A percentile compares a stretch with the other conserved stretches of the same genome.
These are phyloP conservation scores for Penstemon davidsonii DNA, from an alignment of 257 asterid species.

Conservation along the genomic window DNA sequence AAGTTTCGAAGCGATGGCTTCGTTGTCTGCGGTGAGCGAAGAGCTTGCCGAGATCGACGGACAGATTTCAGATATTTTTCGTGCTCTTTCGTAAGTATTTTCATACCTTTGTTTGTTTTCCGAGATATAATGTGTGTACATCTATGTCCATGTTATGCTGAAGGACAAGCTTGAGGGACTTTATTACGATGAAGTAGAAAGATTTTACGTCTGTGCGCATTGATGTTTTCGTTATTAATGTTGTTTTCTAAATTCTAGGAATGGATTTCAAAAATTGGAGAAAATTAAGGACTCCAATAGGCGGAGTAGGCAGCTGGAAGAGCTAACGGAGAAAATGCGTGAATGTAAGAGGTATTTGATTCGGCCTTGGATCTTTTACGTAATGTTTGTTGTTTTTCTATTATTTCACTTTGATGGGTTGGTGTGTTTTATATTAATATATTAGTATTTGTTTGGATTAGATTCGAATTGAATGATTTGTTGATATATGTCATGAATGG, in stretches of 20 bases:
- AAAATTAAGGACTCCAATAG: slow-evolving; percentile 88
- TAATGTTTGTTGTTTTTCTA: slow-evolving; percentile 14
- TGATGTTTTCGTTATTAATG: slow-evolving; percentile 11
- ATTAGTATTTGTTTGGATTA: slow-evolving; percentile 4
- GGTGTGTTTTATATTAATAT: neutral
- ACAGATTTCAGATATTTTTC: slow-evolving; percentile 77
- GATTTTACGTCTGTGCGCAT: neutral
- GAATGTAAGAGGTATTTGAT: slow-evolving; percentile 87
- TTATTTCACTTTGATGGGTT: neutral
- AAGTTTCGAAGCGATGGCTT: slow-evolving; percentile 46
- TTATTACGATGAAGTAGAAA: neutral
- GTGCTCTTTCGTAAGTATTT: slow-evolving; percentile 85
- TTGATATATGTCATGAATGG: slow-evolving; percentile 1
- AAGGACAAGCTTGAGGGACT: too few relatives aligned
- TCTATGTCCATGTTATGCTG: too few relatives aligned
- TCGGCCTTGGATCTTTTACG: slow-evolving; percentile 12
- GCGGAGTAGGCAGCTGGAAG: slow-evolving; percentile 95
- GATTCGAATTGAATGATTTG: neutral
- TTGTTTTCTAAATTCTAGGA: slow-evolving; percentile 49
- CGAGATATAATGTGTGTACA: too few relatives aligned
- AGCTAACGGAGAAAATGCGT: slow-evolving; percentile 94
- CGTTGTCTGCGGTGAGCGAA: slow-evolving; percentile 59
- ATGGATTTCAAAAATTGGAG: slow-evolving; percentile 98
- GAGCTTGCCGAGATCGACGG: slow-evolving; percentile 96
- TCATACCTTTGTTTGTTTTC: neutral